phyloP scores from a whole-genome alignment of 192 early-diverging fungal genomes.

The Coemansia sp. region DNA sequence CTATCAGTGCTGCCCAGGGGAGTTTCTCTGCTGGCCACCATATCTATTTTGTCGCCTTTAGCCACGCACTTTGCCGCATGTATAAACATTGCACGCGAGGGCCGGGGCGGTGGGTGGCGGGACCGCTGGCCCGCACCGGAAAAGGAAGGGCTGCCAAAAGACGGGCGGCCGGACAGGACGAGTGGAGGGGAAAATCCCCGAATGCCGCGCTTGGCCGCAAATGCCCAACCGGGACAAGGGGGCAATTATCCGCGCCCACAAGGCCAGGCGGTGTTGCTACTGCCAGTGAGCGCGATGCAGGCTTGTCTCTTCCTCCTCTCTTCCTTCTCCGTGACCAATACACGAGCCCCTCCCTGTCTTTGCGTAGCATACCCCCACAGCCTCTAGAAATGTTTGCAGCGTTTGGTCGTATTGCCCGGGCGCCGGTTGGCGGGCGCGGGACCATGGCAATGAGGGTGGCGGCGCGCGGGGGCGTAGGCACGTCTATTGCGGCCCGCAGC shows the following conservation, averaged over 20 bases:
- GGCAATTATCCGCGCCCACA: not conserved
- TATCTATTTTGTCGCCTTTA: too few relatives aligned
- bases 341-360: not conserved
- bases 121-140: not conserved
- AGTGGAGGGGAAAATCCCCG: not conserved
- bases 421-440: constrained; percentile 6
- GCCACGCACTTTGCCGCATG: too few relatives aligned
- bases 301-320: constrained; percentile 1
- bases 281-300: too few relatives aligned
- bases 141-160: not conserved
- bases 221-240: not conserved
- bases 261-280: too few relatives aligned
- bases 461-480: not conserved
- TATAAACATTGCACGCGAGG: too few relatives aligned
- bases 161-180: not conserved
- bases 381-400: constrained; percentile 33
- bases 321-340: not conserved
- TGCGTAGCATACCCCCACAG: not conserved
- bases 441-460: not conserved
- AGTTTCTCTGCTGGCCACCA: too few relatives aligned
- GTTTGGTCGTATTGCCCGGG: constrained; percentile 30
- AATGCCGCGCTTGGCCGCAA: not conserved
- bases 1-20: too few relatives aligned
- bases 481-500: not conserved
- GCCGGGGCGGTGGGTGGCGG: too few relatives aligned